Evolutionary conservation across 352 stramenopile species (phyloP), one percentile per base, ranked within the genome.

Genomic region (Pythium scleroteichum): DNA sequence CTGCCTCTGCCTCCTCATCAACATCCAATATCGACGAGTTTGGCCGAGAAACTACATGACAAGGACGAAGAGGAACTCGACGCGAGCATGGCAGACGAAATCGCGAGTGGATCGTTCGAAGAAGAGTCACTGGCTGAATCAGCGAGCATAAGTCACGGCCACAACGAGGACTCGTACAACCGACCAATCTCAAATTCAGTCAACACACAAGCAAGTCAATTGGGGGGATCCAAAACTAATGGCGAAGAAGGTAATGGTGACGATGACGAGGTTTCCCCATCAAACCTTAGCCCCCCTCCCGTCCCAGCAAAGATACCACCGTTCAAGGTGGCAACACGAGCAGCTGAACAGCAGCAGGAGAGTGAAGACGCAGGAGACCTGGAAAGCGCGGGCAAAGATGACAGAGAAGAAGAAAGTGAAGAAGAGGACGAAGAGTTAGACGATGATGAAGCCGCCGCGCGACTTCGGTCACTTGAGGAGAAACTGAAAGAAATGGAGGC

Each of bases 401-500:
- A 71, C 3, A 48, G 68, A 17, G 55, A 66, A 12, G 55, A 64
- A 24, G 29, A 64, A 52, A n/a, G 53, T 26, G 46, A 53, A 23
- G 33, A 73, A 12, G 66, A 69, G 26, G 78, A 88, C 2, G 77
- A 87, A 13, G 75, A 85, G 10, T 82, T 87, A 51, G 82, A 91
- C 45, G 64, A 79, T 47, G 79, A 90, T 5, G 48, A 75, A 6
- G 78, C 90, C 46, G 85, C 69, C 0, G 82, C 73, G 5, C 79
- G 81, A 0, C 51, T 94, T 46, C 75, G 62, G 27, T 79, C 81
- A 13, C 59, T 95, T 24, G 85, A 95, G 42, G 85, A 81, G 23
- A 84, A 85, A 35, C 72, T 95, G n/a, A 79, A 88, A 64, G 79
- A 82, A 12, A 95, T 95, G 85, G 85, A 94, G 44, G 82, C 81